A percentile compares a stretch with the other conserved stretches of the same genome.
Evolutionary conservation across 352 stramenopile species (phyloP).

Genomic region (Globisporangium canariense): DNA sequence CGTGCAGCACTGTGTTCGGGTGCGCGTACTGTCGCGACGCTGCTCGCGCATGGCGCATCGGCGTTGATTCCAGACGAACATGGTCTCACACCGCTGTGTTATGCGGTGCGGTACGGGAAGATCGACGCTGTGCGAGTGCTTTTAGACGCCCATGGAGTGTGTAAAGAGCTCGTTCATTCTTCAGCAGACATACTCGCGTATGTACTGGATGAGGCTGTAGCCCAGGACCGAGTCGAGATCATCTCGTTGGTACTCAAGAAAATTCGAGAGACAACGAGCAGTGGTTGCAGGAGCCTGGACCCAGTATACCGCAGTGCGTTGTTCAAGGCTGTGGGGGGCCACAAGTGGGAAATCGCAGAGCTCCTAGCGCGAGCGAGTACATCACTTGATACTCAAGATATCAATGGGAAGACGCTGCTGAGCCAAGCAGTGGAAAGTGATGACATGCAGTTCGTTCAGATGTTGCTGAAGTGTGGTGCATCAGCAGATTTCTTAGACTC

Average conservation of each 20-base stretch:
- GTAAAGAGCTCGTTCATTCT: background rate
- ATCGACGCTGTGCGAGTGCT: background rate
- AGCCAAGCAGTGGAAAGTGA: background rate
- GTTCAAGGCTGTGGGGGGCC: background rate
- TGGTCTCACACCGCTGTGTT: background rate
- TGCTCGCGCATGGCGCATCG: conserved; percentile 2
- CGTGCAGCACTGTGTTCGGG: background rate
- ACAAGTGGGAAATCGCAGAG: background rate
- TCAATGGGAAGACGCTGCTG: background rate
- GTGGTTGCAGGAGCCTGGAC: background rate
- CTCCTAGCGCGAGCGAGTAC: background rate
- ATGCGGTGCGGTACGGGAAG: background rate
- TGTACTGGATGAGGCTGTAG: background rate
- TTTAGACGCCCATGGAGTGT: background rate
- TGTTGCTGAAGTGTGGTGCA: background rate
- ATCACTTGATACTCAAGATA: background rate
- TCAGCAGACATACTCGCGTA: background rate
- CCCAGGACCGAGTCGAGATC: background rate
- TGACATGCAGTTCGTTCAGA: background rate
- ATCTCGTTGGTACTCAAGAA: background rate
- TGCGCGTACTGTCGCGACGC: background rate
- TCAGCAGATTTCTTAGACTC: background rate
- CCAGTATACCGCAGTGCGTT: background rate
- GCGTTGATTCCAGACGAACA: background rate
- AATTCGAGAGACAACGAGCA: background rate